A percentile compares a stretch with the other conserved stretches of the same genome.
Evolutionary conservation across 148 eudicot genomes (phyloP).

Genomic region (Polygonum maritimum): DNA sequence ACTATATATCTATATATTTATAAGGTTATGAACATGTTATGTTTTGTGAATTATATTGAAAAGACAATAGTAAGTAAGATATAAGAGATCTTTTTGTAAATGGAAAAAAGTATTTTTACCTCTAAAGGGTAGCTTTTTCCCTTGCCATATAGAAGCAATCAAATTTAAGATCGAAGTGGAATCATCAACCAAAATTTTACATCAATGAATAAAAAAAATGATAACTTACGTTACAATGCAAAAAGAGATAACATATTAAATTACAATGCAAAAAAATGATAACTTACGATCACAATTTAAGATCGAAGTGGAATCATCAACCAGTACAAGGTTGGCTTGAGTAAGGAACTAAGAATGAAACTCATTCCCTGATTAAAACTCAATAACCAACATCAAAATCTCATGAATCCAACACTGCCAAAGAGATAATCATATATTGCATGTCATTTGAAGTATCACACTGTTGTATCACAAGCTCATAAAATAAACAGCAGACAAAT

Average conservation of each 20-base stretch:
- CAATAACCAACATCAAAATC: not conserved
- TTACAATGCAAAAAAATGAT: too few relatives aligned
- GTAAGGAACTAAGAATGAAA: not conserved
- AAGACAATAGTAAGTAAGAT: not conserved
- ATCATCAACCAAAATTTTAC: not conserved
- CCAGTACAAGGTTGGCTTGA: not conserved
- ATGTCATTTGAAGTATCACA: not conserved
- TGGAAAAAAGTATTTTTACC: not conserved
- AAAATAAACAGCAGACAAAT: not conserved
- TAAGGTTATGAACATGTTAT: too few relatives aligned
- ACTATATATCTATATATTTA: too few relatives aligned
- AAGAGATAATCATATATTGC: not conserved
- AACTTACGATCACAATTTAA: too few relatives aligned
- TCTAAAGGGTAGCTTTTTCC: not conserved
- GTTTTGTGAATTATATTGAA: too few relatives aligned
- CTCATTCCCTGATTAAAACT: not conserved
- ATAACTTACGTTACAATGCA: too few relatives aligned
- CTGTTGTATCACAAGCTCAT: not conserved
- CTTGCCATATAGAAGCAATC: not conserved
- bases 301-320: too few relatives aligned
- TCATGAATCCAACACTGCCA: not conserved
- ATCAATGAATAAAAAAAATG: not conserved
- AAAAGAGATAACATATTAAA: too few relatives aligned
- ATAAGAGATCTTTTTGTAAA: not conserved
- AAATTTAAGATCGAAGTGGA: not conserved